Conservation (phyloP, 2,329 filamentous ascomycete species). For the Capronia epimyces region DNA sequence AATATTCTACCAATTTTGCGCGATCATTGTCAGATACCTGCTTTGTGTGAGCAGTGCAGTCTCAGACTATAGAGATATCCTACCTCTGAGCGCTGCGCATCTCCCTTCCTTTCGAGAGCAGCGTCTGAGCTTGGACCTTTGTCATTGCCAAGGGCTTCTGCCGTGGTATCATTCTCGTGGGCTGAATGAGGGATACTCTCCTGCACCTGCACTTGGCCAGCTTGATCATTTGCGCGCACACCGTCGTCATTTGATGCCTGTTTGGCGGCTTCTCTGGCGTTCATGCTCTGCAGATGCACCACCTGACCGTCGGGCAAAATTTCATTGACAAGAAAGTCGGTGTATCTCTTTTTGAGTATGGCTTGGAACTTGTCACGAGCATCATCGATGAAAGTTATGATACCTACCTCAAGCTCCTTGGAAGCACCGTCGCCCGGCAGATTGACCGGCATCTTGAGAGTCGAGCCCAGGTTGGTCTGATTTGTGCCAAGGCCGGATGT, state of each 20-base stretch:
- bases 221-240: not conserved
- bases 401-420: conserved; percentile 51
- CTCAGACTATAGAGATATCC: not conserved
- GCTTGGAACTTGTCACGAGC: conserved; percentile 57
- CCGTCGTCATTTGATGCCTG: not conserved
- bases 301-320: conserved; percentile 71
- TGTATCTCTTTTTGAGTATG: conserved; percentile 70
- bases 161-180: not conserved
- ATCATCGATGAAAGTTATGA: conserved; percentile 57
- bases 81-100: not conserved
- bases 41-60: not conserved
- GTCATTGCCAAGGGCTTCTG: not conserved
- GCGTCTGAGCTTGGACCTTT: not conserved
- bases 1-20: conserved; percentile 34
- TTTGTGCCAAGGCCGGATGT: not conserved
- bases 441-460: not conserved
- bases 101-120: not conserved
- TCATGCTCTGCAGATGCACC: conserved; percentile 58
- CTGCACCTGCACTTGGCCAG: not conserved
- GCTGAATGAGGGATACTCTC: not conserved
- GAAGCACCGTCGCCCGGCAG: conserved; percentile 2
- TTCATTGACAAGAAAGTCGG: conserved; percentile 89
- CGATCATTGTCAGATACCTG: conserved; percentile 40
- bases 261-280: conserved; percentile 10
- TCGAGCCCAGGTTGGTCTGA: not conserved